Evolutionary conservation across 2,329 filamentous ascomycete species (phyloP).

Genomic region (Paramyrothecium roridum): DNA sequence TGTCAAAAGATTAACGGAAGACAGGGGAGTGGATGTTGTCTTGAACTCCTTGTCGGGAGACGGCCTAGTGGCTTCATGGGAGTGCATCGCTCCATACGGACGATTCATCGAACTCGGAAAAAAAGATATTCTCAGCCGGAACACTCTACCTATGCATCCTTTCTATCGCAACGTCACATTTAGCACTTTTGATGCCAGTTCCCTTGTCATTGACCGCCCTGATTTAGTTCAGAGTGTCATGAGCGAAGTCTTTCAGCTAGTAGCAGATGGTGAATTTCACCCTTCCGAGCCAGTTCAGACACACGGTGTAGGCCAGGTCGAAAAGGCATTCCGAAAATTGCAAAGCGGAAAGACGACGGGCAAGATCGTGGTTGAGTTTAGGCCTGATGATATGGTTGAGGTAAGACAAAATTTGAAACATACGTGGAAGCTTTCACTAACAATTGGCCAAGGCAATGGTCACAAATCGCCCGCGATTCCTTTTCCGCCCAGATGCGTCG

Average conservation of each 20-base stretch:
- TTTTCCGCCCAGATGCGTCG: neutral
- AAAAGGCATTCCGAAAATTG: slow-evolving; percentile 10
- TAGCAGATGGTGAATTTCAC: neutral
- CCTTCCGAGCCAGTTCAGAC: neutral
- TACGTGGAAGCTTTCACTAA: no score
- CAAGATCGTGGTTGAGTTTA: neutral
- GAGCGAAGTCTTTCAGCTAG: slow-evolving; percentile 6
- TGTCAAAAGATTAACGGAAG: slow-evolving; percentile 19
- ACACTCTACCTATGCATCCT: slow-evolving; percentile 6
- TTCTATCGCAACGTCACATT: slow-evolving; percentile 14
- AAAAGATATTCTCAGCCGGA: slow-evolving; percentile 17
- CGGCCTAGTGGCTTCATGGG: slow-evolving; percentile 23
- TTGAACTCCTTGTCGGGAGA: slow-evolving; percentile 29
- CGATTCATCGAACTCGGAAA: slow-evolving; percentile 32
- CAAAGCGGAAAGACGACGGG: slow-evolving; percentile 5
- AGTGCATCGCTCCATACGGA: slow-evolving; percentile 29
- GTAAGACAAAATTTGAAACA: neutral
- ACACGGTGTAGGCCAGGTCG: neutral
- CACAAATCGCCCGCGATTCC: no score
- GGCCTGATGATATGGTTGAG: neutral
- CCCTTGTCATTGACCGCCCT: neutral
- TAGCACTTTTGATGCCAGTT: neutral
- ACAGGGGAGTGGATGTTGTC: slow-evolving; percentile 28
- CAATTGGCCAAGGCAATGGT: no score
- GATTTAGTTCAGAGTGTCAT: slow-evolving; percentile 3